These are phyloP conservation scores for Gnetum montanum DNA, from an alignment of 75 land plant genomes.

Conservation along the genomic window DNA sequence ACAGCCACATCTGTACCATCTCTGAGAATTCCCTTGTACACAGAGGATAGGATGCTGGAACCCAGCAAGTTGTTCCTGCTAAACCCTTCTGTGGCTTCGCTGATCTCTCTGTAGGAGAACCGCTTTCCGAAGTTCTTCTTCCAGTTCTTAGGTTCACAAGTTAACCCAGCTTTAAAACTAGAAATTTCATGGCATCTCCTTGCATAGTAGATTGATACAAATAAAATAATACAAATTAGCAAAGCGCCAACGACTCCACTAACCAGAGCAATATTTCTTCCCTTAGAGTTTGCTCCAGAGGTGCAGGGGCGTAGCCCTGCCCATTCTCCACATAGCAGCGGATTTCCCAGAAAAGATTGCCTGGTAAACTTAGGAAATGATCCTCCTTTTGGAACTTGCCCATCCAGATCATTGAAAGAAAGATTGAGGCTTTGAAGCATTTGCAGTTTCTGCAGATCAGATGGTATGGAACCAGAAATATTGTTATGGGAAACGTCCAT, in stretches of 20 bases:
- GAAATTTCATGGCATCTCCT: neutral
- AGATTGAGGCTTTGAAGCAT: conserved; percentile 9
- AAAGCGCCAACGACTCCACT: neutral
- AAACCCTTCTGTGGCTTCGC: conserved; percentile 7
- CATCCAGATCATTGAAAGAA: conserved; percentile 15
- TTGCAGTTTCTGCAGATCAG: conserved; percentile 13
- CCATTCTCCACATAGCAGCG: neutral
- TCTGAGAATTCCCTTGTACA: conserved; percentile 10
- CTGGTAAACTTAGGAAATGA: neutral
- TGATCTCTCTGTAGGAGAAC: neutral
- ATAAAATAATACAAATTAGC: neutral
- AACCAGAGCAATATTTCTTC: neutral
- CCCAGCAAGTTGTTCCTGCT: conserved; percentile 3
- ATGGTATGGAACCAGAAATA: conserved; percentile 25
- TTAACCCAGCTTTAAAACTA: neutral
- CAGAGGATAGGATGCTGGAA: neutral
- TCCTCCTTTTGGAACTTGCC: neutral
- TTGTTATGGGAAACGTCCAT: conserved; percentile 22
- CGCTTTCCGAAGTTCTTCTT: neutral
- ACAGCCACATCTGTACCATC: conserved; percentile 17
- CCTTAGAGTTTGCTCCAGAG: neutral
- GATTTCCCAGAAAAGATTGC: neutral
- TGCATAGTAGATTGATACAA: neutral
- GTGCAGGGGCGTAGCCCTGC: neutral
- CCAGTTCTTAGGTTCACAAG: neutral